Base-by-base conservation (phyloP, 2,329 filamentous ascomycete genomes). In the Hypoxylon rubiginosum region DNA sequence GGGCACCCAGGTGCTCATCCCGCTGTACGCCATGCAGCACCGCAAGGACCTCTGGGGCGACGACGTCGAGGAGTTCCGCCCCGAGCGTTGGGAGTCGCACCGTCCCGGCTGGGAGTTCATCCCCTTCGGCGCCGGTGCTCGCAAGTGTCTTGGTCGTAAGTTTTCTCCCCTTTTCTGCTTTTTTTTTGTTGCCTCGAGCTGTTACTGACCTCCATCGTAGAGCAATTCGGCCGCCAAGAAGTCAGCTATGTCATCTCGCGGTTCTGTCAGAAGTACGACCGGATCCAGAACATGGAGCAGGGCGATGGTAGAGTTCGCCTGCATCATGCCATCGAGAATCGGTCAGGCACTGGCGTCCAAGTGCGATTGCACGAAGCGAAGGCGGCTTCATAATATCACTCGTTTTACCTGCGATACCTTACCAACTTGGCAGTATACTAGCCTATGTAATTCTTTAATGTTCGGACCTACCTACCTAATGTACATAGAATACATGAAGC, bases 71-170 rank as follows among this genome's bases (percentile, higher is more conserved):
- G 72, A 76, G 53, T 79, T 79, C 62, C 66, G 71, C 2, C 78
- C 78, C 0, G 77, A 79, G 58, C 65, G 78, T 19, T 80, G 78
- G 73, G 71, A 71, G 17, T 70, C 69, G 21, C 61, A 66, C 34
- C 69, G 70, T 11, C 56, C 67, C 0, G 69, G 69, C 4, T 78
- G 74, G 73, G 76, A 75, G 58, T 78, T 71, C 52, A 67, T 77
- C 11, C 72, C 76, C 1, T 79, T 79, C 59, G 78, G 77, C 28
- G 76, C 76, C 4, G 76, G 76, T 0, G 75, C 77, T 4, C 68
- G 77, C 53, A 78, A 78, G 48, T 79, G 77, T 61, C 59, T 79
- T 11, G 77, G 77, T 49, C 76, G 75, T 72, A 67, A 74, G 72
- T 77, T 30, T 48, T 53, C 17, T n/a, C 7, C 32, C n/a, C 21